Base-by-base conservation (phyloP, 108 stramenopile genomes). In the Pseudonitzschia multiseries region DNA sequence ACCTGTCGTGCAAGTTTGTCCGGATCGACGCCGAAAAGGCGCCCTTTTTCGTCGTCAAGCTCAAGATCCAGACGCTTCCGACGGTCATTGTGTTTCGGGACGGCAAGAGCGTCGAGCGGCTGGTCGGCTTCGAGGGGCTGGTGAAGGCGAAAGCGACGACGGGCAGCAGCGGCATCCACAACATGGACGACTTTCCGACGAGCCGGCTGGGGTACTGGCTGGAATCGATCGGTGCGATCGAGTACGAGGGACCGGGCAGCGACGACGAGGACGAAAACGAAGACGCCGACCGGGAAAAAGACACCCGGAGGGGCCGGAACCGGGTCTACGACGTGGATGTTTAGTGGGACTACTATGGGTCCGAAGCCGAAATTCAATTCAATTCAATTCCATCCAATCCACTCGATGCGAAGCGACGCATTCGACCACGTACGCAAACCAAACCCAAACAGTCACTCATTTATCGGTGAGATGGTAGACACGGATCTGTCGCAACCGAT, bases 21-120 rank as follows among this genome's bases (percentile, higher is more conserved):
- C 83, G 94, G 21, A 86, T 98, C 29, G 91, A 98, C 73, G 97
- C 97, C 1, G 89, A 89, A 66, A 99, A 98, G 85, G 89, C 96
- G 18, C 99, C 97, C 1, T 99, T 99, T 78, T 99, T 99, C 81
- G 96, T 97, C 10, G 64, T 81, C 43, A 99, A 98, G 74, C 78
- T 99, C 10, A 71, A 82, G 28, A 83, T 97, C 13, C 65, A 71
- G 63, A 92, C 91, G 4, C 62, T 96, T 18, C 95, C 94, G 0
- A 80, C 92, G 10, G 32, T 96, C 20, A 46, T 96, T 15, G 85
- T 96, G 10, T 96, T 96, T 73, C 79, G 81, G 44, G 74, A 91
- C 68, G 98, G 97, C 10, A 89, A 86, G 46, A 74, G 80, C 33
- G 75, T 91, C 40, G 89, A 87, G 62, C 78, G 89, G 24, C 59